Percentiles rank a stretch among this genome's conserved stretches.
These are phyloP conservation scores for Bremia lactucae DNA, from an alignment of 352 stramenopile genomes.

Conservation along the genomic window DNA sequence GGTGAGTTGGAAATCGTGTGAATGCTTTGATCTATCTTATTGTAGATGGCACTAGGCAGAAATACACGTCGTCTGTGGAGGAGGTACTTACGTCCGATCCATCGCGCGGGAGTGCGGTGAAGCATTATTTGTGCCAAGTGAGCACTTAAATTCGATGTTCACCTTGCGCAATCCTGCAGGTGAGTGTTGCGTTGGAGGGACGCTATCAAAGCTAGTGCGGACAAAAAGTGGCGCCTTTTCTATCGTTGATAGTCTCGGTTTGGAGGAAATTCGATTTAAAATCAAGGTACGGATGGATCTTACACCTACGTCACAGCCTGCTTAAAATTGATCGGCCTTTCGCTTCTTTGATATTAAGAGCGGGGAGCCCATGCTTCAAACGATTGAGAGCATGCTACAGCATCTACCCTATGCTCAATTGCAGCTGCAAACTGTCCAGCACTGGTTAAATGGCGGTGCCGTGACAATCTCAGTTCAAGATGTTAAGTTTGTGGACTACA, in stretches of 20 bases:
- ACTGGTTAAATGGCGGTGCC: constrained; percentile 40
- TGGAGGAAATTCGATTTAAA: constrained; percentile 40
- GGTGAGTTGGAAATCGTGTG: constrained; percentile 12
- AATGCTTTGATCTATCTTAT: background rate
- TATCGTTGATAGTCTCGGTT: constrained; percentile 35
- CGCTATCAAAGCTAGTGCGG: constrained; percentile 46
- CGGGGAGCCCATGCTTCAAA: constrained; percentile 25
- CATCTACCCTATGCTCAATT: constrained; percentile 45
- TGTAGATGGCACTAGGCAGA: constrained; percentile 9
- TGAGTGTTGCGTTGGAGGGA: constrained; percentile 46
- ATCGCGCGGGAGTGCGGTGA: constrained; percentile 81
- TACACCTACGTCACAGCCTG: background rate
- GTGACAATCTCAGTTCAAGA: constrained; percentile 23
- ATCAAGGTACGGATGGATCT: constrained; percentile 21
- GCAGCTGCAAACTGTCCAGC: constrained; percentile 14
- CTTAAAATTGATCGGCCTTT: background rate
- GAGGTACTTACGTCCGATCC: constrained; percentile 80
- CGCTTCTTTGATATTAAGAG: constrained; percentile 11
- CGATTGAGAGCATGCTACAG: constrained; percentile 49
- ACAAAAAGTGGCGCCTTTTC: constrained; percentile 53
- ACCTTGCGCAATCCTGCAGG: constrained; percentile 21
- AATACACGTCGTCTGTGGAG: constrained; percentile 55
- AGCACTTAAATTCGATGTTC: constrained; percentile 12
- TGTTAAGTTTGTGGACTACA: constrained; percentile 13
- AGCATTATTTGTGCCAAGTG: constrained; percentile 29